Base-by-base conservation (phyloP, 2,329 filamentous ascomycete species). In the Alternaria arborescens region DNA sequence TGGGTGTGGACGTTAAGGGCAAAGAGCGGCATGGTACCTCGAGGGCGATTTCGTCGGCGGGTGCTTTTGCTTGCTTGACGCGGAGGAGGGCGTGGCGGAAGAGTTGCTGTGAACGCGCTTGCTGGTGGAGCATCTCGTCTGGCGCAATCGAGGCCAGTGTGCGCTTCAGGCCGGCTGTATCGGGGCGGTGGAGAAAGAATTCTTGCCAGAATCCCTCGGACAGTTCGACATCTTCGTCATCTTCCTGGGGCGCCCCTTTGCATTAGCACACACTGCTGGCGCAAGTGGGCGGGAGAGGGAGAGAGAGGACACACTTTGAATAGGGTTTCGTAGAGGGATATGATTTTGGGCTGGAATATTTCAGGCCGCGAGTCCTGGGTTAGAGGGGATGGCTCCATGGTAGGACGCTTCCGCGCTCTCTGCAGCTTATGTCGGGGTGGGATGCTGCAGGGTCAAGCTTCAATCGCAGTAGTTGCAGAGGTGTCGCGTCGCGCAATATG, bases 141-240 rank as follows among this genome's bases (percentile, higher is more conserved):
- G 93, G 87, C 52, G 86, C 85, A 41, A 95, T 82, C n/a, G 85
- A 82, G 65, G 89, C 87, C 62, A 99, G 82, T 48, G 93, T 86
- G 51, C 81, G 82, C 75, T 88, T 86, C 66, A 99, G 82, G 50
- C 88, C 86, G 5, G 83, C 78, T 55, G 87, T 85, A 75, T 97
- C 93, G 22, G 94, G 94, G 65, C 89, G 89, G 60, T 97, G 84
- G 38, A 99, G 86, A 78, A 99, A 99, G 81, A 99, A 93, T 80
- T 97, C 95, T 68, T 88, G 86, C 95, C 95, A 99, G 81, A 97
- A 99, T 43, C 93, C 94, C 62, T 97, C 93, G 0, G 92, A 87
- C 64, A 90, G 90, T 28, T 93, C 90, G 52, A 83, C 79, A 60
- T 91, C 86, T 66, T 90, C 87, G 81, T 82, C 77, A 12, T 80